These are phyloP conservation scores for Eucalyptus albens DNA, from an alignment of 345 rosid genomes.

Conservation along the genomic window DNA sequence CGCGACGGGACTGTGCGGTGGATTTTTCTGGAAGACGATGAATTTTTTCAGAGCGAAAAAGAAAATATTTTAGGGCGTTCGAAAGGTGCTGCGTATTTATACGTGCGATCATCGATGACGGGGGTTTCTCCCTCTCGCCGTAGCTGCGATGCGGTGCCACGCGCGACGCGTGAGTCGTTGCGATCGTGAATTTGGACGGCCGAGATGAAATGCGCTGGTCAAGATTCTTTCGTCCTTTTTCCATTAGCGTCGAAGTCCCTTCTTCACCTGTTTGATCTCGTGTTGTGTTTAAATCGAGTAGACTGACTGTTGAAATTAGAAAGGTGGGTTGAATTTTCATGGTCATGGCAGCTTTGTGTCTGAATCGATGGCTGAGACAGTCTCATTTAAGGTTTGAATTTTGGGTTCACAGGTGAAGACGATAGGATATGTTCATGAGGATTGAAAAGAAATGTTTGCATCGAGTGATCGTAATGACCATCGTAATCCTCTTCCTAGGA, in stretches of 20 bases:
- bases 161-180: not conserved
- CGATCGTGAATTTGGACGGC: not conserved
- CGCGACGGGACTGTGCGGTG: not conserved
- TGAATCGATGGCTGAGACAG: not conserved
- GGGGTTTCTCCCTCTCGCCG: not conserved
- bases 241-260: not conserved
- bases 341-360: not conserved
- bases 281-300: not conserved
- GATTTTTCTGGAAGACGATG: not conserved
- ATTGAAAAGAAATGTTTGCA: not conserved
- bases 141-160: not conserved
- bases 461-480: not conserved
- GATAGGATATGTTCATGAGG: not conserved
- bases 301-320: not conserved
- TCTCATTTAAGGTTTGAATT: not conserved
- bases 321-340: not conserved
- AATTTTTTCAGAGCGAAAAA: not conserved
- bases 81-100: not conserved
- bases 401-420: not conserved
- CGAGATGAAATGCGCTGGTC: not conserved
- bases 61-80: not conserved
- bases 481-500: not conserved
- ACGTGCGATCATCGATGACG: not conserved
- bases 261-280: not conserved
- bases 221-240: not conserved